Evolutionary conservation across 371 early-diverging fungal species (phyloP).

Genomic region (Rhizopus stolonifer): DNA sequence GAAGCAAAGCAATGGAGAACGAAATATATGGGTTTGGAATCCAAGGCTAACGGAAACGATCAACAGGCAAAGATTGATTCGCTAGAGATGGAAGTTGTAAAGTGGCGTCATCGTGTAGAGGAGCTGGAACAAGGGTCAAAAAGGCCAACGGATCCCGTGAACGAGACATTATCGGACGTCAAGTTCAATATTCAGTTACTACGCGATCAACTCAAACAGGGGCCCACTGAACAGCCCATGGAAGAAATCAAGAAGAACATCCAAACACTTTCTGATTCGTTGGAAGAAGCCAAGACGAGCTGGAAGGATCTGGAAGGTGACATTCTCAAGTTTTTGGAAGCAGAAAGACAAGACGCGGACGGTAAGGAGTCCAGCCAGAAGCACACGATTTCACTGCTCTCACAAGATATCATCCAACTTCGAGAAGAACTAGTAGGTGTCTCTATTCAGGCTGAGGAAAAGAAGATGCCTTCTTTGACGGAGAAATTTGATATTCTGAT

Average conservation of each 20-base stretch:
- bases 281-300: constrained; percentile 31
- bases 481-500: constrained; percentile 42
- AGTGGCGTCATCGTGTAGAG: constrained; percentile 22
- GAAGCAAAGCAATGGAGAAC: constrained; percentile 27
- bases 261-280: constrained; percentile 19
- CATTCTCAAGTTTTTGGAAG: constrained; percentile 29
- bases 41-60: background rate
- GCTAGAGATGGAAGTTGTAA: constrained; percentile 18
- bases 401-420: constrained; percentile 18
- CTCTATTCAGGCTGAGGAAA: constrained; percentile 4
- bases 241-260: constrained; percentile 37
- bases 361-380: constrained; percentile 13
- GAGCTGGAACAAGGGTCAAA: constrained; percentile 22
- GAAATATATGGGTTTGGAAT: constrained; percentile 13
- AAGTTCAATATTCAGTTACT: constrained; percentile 36
- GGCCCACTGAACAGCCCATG: constrained; percentile 21
- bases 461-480: constrained; percentile 21
- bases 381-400: constrained; percentile 15
- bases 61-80: constrained; percentile 15
- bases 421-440: constrained; percentile 29
- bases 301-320: constrained; percentile 41
- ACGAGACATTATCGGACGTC: constrained; percentile 30
- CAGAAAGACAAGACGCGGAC: constrained; percentile 19
- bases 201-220: constrained; percentile 28
- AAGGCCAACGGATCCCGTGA: constrained; percentile 9